phyloP scores from a whole-genome alignment of 805 yeast genomes.

The Saccharomycopsis sp. region DNA sequence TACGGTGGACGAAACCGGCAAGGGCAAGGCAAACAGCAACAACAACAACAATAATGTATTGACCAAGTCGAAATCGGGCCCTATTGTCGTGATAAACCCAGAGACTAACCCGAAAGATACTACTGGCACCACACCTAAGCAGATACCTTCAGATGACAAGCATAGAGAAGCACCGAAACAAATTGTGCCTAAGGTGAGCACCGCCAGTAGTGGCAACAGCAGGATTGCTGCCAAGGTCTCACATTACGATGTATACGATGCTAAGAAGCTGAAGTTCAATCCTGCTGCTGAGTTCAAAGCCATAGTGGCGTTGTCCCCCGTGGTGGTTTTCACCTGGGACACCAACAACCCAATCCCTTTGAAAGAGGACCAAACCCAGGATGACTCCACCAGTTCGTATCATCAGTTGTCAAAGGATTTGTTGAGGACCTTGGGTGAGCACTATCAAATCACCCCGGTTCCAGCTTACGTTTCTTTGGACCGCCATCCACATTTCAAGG shows the following conservation, averaged over 20 bases:
- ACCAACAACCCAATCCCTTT: constrained; percentile 11
- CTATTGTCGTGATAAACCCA: not conserved
- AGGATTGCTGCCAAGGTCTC: not conserved
- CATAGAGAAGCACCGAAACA: not conserved
- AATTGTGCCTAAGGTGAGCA: not conserved
- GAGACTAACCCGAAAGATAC: not conserved
- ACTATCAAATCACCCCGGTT: constrained; percentile 21
- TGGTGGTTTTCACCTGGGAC: constrained; percentile 20
- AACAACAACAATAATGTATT: not conserved
- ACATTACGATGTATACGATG: not conserved
- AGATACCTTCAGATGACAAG: not conserved
- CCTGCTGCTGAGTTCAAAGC: constrained; percentile 19
- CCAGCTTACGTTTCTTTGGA: constrained; percentile 19
- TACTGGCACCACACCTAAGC: not conserved
- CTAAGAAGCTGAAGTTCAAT: constrained; percentile 4
- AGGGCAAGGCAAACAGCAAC: not conserved
- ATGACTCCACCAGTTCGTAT: not conserved
- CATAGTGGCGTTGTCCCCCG: constrained; percentile 18
- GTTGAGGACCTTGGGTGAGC: constrained; percentile 15
- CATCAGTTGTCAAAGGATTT: constrained; percentile 4
- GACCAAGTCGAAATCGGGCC: not conserved
- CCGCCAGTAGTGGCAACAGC: not conserved
- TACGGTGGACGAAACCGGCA: not conserved
- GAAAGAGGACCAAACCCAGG: not conserved
- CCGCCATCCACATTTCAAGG: constrained; percentile 19